phyloP scores from a whole-genome alignment of 345 rosid genomes.

The Heritiera fomes region DNA sequence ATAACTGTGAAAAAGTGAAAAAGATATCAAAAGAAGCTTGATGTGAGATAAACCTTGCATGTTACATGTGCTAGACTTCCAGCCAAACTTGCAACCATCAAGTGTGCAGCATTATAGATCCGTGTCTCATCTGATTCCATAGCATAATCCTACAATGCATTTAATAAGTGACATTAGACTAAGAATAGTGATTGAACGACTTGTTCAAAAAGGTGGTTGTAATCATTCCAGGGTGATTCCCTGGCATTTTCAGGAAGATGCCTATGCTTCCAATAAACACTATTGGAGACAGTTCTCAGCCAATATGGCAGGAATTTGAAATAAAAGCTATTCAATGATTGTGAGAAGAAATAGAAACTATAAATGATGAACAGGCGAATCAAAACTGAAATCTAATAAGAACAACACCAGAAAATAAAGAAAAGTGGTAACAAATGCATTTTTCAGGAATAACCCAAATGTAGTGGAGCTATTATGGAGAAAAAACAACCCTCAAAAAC shows the following conservation, averaged over 20 bases:
- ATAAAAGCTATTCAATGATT: not conserved
- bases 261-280: not conserved
- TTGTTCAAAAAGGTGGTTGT: not conserved
- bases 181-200: not conserved
- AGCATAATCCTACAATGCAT: conserved; percentile 69
- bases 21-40: not conserved
- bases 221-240: conserved; percentile 4
- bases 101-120: conserved; percentile 87
- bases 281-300: not conserved
- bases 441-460: not conserved
- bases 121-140: conserved; percentile 89
- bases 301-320: not conserved
- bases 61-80: conserved; percentile 99
- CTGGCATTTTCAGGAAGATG: conserved; percentile 1
- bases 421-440: not conserved
- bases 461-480: not conserved
- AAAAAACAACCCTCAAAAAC: not conserved
- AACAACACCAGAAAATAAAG: not conserved
- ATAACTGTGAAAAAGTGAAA: not conserved
- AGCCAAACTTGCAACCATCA: conserved; percentile 99
- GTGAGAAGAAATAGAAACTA: conserved; percentile 1
- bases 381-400: not conserved
- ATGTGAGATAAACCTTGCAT: conserved; percentile 70
- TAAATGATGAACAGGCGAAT: not conserved
- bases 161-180: conserved; percentile 1